A percentile compares a stretch with the other conserved stretches of the same genome.
Conservation (phyloP, 192 early-diverging fungal genomes). For the Linderina pennispora region DNA sequence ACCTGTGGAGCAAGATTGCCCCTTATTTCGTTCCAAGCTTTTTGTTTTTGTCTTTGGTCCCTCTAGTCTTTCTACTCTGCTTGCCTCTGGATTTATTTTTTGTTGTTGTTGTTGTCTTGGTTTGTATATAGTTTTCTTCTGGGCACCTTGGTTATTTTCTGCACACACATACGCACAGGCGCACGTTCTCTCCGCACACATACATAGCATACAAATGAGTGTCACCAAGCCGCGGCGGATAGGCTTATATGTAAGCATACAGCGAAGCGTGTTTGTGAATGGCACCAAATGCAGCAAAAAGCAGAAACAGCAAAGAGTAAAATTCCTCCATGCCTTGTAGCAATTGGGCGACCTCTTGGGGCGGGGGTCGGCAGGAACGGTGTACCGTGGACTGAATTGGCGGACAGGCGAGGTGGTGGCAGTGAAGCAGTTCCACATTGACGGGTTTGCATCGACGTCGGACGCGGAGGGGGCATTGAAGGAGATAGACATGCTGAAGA, state of each 20-base stretch:
- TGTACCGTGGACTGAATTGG: slow-evolving; percentile 62
- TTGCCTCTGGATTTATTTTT: neutral
- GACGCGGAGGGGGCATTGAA: slow-evolving; percentile 56
- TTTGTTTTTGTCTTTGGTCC: neutral
- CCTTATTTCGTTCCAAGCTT: too few relatives aligned
- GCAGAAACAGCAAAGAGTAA: too few relatives aligned
- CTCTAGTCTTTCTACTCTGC: neutral
- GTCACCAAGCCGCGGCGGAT: slow-evolving; percentile 25
- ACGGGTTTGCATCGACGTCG: slow-evolving; percentile 55
- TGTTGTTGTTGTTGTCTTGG: neutral
- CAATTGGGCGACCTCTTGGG: slow-evolving; percentile 69
- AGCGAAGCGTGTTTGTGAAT: neutral
- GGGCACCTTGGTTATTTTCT: neutral
- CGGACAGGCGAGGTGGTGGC: slow-evolving; percentile 64
- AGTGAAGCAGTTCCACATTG: slow-evolving; percentile 62
- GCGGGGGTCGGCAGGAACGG: slow-evolving; percentile 66
- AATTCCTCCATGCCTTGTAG: too few relatives aligned
- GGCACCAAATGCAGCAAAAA: neutral
- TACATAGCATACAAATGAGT: neutral
- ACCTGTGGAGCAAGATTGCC: too few relatives aligned
- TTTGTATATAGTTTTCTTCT: neutral
- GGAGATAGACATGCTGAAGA: slow-evolving; percentile 82
- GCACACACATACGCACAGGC: neutral
- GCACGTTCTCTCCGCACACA: too few relatives aligned
- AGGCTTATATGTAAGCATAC: slow-evolving; percentile 41